Evolutionary conservation across 73 alveolate species (phyloP), one percentile per base, ranked within the genome.

Genomic region (Blepharisma japonicum): DNA sequence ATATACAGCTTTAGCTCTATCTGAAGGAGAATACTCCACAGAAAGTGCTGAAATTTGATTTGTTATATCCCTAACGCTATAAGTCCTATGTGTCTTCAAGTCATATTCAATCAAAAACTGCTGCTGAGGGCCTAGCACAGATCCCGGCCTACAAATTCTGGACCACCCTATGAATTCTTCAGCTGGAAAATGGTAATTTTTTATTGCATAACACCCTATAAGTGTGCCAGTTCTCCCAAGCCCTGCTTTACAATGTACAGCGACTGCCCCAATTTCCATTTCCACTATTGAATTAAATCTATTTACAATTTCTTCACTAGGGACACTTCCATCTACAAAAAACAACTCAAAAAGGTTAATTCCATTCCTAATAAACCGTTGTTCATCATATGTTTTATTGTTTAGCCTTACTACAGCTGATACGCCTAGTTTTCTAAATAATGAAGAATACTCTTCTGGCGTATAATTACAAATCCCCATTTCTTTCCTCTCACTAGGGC

Each of bases 241-340:
- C 6, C 97, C 97, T 20, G 95, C 95, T 84, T 91, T 88, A 79
- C 99, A 96, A 83, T 96, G 99, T 27, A 96, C 95, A 61, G 99
- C 99, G n/a, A 96, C 93, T 6, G 90, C 98, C 76, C 90, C 85
- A 71, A 88, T 81, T 56, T 88, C 96, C 45, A 82, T 88, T 56
- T 94, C 98, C 11, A 82, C 96, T 32, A 96, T 88, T 67, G 87
- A 94, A 8, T 90, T 55, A 84, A 93, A 93, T 80, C 79, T 32
- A 14, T 86, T 86, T n/a, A 94, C 90, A 38, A 93, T 89, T 45
- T 91, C 95, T 49, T 86, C 96, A 55, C 92, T 90, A 25, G 99
- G 99, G 11, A 91, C 83, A 14, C 98, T 91, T 5, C 99, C 99
- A 79, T 95, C 99, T n/a, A 93, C 47, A 84, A 95, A 95, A 77